phyloP scores from a whole-genome alignment of 2,329 filamentous ascomycete genomes.

The Geosmithia flava region DNA sequence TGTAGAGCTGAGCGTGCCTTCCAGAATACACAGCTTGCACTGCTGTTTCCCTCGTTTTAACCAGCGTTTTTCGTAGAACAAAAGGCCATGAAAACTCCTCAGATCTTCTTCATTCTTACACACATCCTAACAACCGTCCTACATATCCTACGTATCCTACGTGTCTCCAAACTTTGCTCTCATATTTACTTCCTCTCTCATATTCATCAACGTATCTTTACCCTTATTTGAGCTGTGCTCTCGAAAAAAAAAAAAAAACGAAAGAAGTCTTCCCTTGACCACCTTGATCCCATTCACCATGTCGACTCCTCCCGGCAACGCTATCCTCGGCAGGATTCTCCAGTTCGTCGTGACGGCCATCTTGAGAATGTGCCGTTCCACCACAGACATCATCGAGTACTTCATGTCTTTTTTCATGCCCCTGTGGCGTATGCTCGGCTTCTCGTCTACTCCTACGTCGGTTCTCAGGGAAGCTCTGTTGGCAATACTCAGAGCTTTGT shows the following conservation, averaged over 20 bases:
- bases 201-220: too few relatives aligned
- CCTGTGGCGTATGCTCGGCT: neutral
- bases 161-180: neutral
- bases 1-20: neutral
- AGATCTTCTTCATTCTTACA: neutral
- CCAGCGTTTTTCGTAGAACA: neutral
- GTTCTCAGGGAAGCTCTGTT: neutral
- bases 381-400: neutral
- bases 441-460: neutral
- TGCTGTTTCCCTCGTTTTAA: neutral
- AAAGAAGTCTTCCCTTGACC: neutral
- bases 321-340: neutral
- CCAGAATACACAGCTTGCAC: neutral
- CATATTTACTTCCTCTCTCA: too few relatives aligned
- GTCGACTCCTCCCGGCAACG: neutral
- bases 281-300: neutral
- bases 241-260: too few relatives aligned
- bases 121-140: neutral
- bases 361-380: neutral
- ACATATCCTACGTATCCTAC: neutral
- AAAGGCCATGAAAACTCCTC: neutral
- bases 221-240: too few relatives aligned
- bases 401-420: neutral
- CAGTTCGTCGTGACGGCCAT: neutral
- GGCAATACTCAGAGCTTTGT: neutral